Conservation (phyloP, 192 early-diverging fungal species). For the Podila epicladia region DNA sequence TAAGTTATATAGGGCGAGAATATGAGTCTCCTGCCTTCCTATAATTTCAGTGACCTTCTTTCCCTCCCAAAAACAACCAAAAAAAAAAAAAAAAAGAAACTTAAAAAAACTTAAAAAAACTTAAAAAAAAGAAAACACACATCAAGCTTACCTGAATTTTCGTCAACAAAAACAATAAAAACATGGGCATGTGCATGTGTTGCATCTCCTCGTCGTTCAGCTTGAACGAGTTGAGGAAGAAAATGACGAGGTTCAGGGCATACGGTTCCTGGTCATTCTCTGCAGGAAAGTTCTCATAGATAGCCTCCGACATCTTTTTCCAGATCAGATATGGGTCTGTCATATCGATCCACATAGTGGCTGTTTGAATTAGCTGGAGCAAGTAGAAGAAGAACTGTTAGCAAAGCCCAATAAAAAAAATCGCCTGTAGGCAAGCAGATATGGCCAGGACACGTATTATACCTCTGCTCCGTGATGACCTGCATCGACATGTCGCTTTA, state of each 20-base stretch:
- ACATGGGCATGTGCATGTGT: slow-evolving; percentile 84
- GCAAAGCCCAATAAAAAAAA: too few relatives aligned
- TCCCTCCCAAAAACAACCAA: too few relatives aligned
- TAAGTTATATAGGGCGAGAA: background rate
- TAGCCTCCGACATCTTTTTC: slow-evolving; percentile 70
- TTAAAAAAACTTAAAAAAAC: too few relatives aligned
- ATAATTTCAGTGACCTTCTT: too few relatives aligned
- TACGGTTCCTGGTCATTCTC: slow-evolving; percentile 45
- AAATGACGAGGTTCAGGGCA: slow-evolving; percentile 70
- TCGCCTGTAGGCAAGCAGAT: background rate
- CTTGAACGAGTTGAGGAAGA: slow-evolving; percentile 78
- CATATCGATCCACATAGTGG: slow-evolving; percentile 91
- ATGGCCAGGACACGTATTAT: background rate
- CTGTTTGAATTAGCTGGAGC: slow-evolving; percentile 76
- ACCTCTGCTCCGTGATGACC: slow-evolving; percentile 56
- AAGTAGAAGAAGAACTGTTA: background rate
- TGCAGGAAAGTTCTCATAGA: slow-evolving; percentile 56
- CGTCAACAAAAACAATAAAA: slow-evolving; percentile 66
- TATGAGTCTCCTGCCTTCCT: too few relatives aligned
- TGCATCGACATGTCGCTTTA: slow-evolving; percentile 64
- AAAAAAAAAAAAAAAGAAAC: too few relatives aligned
- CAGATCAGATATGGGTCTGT: slow-evolving; percentile 89
- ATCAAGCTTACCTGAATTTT: slow-evolving; percentile 56
- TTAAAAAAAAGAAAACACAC: too few relatives aligned
- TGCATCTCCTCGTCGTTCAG: slow-evolving; percentile 85